Base-by-base conservation (phyloP, 345 rosid genomes). In the Euphorbia tirucalli region DNA sequence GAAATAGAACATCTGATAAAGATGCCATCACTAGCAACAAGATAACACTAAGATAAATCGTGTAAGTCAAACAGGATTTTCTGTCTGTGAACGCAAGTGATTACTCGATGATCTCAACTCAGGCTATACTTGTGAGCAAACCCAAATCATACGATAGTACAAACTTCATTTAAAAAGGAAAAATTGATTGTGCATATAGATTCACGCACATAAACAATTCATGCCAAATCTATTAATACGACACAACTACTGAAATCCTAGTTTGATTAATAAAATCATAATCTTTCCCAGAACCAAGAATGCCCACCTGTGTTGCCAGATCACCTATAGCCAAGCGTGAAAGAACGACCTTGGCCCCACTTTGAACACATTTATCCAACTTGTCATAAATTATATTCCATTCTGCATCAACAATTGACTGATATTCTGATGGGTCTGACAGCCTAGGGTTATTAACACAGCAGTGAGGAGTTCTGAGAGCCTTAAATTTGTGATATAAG, bases 331-430 rank as follows among this genome's bases (percentile, higher is more conserved):
- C 99, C 78, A 96, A 81, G 28, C 99, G 90, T 61, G 99, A 96
- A 71, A 96, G 98, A 71, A 96, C 97, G 70, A 96, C 88, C 86
- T 90, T 91, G 37, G 98, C 98, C 69, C 97, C 99, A 84, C 93
- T 87, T 50, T 90, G 82, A 7, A 85, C 95, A 65, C 99, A 96
- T 85, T 93, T 93, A 80, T 93, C 99, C 83, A 96, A 76, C 83
- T 96, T 96, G 83, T 96, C 97, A 78, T 96, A 96, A 67, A 96
- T 96, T 70, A 96, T 96, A 87, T 93, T 96, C 99, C 99, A 96
- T 71, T 96, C 99, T 15, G 99, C 99, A 85, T 96, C 99, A 80
- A 96, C 99, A 78, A 96, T 96, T 71, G 99, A 96, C 77, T 96
- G 99, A 74, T 96, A 93, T 69, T 93, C 92, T 22, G 91, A 85